Evolutionary conservation across 2,329 filamentous ascomycete species (phyloP).

Genomic region (Colletotrichum brevisporum): DNA sequence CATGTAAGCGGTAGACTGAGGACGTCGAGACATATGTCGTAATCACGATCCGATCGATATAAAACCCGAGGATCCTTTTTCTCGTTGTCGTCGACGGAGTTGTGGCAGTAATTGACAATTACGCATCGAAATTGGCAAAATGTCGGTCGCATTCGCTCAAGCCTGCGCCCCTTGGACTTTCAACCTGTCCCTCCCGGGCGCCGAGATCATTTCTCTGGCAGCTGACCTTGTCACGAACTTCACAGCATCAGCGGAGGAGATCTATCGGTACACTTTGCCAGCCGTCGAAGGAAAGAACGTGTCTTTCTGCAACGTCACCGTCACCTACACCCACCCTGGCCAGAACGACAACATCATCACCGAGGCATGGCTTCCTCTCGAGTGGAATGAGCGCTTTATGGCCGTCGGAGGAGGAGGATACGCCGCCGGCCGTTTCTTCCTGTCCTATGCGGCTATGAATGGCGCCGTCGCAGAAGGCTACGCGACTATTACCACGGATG

Average conservation of each 20-base stretch:
- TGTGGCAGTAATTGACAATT: neutral
- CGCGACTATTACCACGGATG: constrained; percentile 43
- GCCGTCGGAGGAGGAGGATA: constrained; percentile 50
- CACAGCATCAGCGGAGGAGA: constrained; percentile 22
- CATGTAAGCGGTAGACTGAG: too few species aligned
- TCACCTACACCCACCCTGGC: constrained; percentile 28
- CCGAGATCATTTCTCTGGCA: constrained; percentile 32
- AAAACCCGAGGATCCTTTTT: too few species aligned
- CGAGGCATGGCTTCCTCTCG: constrained; percentile 45
- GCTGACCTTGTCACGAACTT: constrained; percentile 40
- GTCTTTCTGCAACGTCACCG: constrained; percentile 21
- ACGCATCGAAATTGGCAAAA: neutral
- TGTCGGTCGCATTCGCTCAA: constrained; percentile 10
- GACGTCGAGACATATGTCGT: too few species aligned
- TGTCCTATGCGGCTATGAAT: constrained; percentile 40
- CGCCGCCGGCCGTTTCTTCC: constrained; percentile 42
- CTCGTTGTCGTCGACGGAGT: too few species aligned
- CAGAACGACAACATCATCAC: constrained; percentile 44
- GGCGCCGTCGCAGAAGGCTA: constrained; percentile 43
- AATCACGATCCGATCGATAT: too few species aligned
- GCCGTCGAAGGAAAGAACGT: constrained; percentile 38
- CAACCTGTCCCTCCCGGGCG: constrained; percentile 32
- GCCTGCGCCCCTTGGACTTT: constrained; percentile 2
- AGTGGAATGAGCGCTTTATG: constrained; percentile 50
- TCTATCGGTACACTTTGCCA: constrained; percentile 24